phyloP scores from a whole-genome alignment of 495 filamentous ascomycete species.

The Penicillium subrubescens region DNA sequence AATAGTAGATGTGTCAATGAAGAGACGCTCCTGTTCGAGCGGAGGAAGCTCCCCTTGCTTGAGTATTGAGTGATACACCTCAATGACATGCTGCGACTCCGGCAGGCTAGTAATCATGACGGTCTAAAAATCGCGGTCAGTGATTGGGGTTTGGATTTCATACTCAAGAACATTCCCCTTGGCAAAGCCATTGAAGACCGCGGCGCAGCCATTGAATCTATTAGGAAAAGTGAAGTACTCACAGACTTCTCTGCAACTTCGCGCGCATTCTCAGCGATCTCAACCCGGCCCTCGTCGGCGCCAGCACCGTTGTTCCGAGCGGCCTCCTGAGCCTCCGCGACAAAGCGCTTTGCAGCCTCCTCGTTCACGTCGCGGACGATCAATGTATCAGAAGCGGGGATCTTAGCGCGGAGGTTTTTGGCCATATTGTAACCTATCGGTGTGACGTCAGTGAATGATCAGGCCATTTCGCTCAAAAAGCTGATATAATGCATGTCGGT shows the following conservation, averaged over 20 bases:
- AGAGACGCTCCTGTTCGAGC: slow-evolving; percentile 57
- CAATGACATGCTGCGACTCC: slow-evolving; percentile 75
- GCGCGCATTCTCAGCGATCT: slow-evolving; percentile 57
- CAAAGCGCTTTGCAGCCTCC: slow-evolving; percentile 59
- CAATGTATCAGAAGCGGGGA: slow-evolving; percentile 67
- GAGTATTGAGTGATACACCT: slow-evolving; percentile 69
- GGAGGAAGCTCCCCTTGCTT: slow-evolving; percentile 41
- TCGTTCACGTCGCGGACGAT: slow-evolving; percentile 75
- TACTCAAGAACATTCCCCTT: background rate
- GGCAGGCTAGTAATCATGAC: slow-evolving; percentile 80
- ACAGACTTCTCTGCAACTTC: slow-evolving; percentile 75
- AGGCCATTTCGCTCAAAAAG: background rate
- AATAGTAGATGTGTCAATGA: slow-evolving; percentile 86
- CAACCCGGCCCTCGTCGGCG: slow-evolving; percentile 49
- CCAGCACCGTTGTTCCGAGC: slow-evolving; percentile 27
- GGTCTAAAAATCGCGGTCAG: slow-evolving; percentile 53
- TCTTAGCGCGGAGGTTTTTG: slow-evolving; percentile 78
- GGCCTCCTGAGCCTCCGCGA: slow-evolving; percentile 56
- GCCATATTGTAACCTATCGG: slow-evolving; percentile 78
- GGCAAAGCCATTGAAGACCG: no score
- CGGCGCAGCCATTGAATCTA: background rate
- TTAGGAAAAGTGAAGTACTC: slow-evolving; percentile 41
- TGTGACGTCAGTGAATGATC: slow-evolving; percentile 2
- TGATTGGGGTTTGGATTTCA: slow-evolving; percentile 7
- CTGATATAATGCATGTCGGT: background rate